A percentile compares a stretch with the other conserved stretches of the same genome.
Evolutionary conservation across 2,329 filamentous ascomycete genomes (phyloP).

Genomic region (Talaromyces sp.): DNA sequence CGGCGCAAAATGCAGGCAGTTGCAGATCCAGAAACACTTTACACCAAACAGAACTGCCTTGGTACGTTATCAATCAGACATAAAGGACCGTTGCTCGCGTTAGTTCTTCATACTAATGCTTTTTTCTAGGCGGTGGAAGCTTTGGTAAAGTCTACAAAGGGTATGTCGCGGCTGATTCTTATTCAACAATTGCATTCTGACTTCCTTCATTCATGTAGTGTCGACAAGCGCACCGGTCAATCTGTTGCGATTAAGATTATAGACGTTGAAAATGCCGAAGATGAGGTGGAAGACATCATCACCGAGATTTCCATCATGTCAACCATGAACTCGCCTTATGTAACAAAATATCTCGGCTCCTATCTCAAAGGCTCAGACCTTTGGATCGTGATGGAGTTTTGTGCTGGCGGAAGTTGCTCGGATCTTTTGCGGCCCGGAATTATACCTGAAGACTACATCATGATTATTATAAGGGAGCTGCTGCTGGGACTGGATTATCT

Average conservation of each 20-base stretch:
- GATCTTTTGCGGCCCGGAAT: conserved; percentile 92
- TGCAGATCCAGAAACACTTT: conserved; percentile 83
- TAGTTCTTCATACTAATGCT: neutral
- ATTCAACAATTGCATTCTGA: conserved; percentile 7
- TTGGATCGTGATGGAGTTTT: conserved; percentile 99
- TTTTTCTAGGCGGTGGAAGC: conserved; percentile 74
- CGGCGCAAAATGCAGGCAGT: conserved; percentile 45
- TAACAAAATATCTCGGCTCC: conserved; percentile 96
- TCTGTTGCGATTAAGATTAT: conserved; percentile 98
- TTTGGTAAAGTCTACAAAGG: conserved; percentile 99
- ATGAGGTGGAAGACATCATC: conserved; percentile 99
- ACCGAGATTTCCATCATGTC: conserved; percentile 97
- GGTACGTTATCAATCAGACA: conserved; percentile 49
- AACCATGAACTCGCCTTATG: conserved; percentile 90
- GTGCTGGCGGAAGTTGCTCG: conserved; percentile 91
- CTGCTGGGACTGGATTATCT: conserved; percentile 88
- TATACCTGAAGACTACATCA: conserved; percentile 93
- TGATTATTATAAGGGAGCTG: conserved; percentile 88
- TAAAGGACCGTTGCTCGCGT: neutral
- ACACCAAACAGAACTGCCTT: conserved; percentile 89
- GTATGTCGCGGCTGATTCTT: conserved; percentile 47
- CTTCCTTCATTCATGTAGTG: conserved; percentile 49
- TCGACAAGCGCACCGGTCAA: conserved; percentile 89
- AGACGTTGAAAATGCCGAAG: conserved; percentile 97
- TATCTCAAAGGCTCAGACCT: conserved; percentile 93